Evolutionary conservation across 2,329 filamentous ascomycete genomes (phyloP).

Genomic region (Verticillium tricorpus): DNA sequence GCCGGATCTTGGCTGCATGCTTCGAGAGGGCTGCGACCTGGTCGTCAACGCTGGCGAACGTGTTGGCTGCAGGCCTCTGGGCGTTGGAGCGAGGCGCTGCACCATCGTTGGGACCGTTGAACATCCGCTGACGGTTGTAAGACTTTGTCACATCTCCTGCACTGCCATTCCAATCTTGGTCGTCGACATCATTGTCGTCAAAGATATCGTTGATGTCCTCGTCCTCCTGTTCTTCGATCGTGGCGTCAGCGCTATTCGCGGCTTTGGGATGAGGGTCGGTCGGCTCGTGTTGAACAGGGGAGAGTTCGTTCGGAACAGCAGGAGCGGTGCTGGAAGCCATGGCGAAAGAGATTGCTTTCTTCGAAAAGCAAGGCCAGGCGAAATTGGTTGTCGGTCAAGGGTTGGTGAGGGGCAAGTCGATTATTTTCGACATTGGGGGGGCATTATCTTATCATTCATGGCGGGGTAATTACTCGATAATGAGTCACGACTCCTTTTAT

Average conservation of each 20-base stretch:
- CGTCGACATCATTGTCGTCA: slow-evolving; percentile 60
- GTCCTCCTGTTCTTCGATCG: slow-evolving; percentile 25
- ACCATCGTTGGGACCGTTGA: slow-evolving; percentile 44
- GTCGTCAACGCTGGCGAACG: slow-evolving; percentile 75
- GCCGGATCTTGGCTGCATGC: slow-evolving; percentile 79
- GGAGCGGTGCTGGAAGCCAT: background rate
- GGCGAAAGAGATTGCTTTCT: background rate
- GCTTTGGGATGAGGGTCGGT: slow-evolving; percentile 4
- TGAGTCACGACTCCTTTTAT: background rate
- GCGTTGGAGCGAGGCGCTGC: slow-evolving; percentile 68
- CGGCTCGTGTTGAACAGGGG: background rate
- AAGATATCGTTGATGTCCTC: slow-evolving; percentile 37
- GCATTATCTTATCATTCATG: background rate
- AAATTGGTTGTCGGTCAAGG: background rate
- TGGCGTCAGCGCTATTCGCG: slow-evolving; percentile 18
- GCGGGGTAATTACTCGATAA: background rate
- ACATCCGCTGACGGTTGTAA: slow-evolving; percentile 77
- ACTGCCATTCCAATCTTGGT: slow-evolving; percentile 48
- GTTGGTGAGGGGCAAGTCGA: background rate
- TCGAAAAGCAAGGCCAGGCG: background rate
- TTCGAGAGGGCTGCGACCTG: slow-evolving; percentile 80
- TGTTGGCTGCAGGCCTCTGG: slow-evolving; percentile 77
- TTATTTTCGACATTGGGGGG: background rate
- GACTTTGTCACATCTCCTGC: slow-evolving; percentile 74
- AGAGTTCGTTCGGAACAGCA: background rate